These are phyloP conservation scores for Nakazawaea wickerhamii DNA, from an alignment of 805 yeast genomes.

Conservation along the genomic window DNA sequence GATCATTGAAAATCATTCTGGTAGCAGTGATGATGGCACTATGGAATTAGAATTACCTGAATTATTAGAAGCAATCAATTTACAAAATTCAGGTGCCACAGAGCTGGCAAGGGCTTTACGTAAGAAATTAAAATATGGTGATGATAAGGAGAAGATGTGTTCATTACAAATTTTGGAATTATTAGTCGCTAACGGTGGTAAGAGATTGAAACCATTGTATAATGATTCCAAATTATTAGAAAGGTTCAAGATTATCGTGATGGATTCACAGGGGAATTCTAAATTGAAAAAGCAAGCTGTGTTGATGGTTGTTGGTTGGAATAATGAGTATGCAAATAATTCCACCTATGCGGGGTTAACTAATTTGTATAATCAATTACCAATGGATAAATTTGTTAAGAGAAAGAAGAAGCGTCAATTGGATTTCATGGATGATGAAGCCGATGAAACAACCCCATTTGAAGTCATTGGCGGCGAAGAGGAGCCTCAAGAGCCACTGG, in stretches of 20 bases:
- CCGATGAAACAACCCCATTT: conserved; percentile 35
- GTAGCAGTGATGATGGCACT: conserved; percentile 34
- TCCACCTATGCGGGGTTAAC: conserved; percentile 46
- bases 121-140: conserved; percentile 86
- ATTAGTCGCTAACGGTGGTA: conserved; percentile 51
- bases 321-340: conserved; percentile 44
- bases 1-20: conserved; percentile 37
- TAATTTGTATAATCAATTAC: conserved; percentile 38
- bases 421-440: conserved; percentile 48
- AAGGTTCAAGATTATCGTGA: conserved; percentile 45
- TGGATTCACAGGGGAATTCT: conserved; percentile 33
- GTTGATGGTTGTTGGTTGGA: conserved; percentile 63
- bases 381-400: conserved; percentile 21
- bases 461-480: conserved; percentile 22
- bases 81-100: conserved; percentile 37
- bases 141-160: conserved; percentile 53
- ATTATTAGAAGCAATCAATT: conserved; percentile 46
- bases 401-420: conserved; percentile 19
- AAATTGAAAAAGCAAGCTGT: conserved; percentile 43
- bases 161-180: conserved; percentile 57
- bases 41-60: conserved; percentile 45
- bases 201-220: conserved; percentile 42
- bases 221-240: conserved; percentile 66
- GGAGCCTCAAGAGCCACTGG: conserved; percentile 17
- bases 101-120: conserved; percentile 93